Percentiles rank a stretch among this genome's conserved stretches.
phyloP scores from a whole-genome alignment of 371 early-diverging fungal species.

The Mortierella sp. region DNA sequence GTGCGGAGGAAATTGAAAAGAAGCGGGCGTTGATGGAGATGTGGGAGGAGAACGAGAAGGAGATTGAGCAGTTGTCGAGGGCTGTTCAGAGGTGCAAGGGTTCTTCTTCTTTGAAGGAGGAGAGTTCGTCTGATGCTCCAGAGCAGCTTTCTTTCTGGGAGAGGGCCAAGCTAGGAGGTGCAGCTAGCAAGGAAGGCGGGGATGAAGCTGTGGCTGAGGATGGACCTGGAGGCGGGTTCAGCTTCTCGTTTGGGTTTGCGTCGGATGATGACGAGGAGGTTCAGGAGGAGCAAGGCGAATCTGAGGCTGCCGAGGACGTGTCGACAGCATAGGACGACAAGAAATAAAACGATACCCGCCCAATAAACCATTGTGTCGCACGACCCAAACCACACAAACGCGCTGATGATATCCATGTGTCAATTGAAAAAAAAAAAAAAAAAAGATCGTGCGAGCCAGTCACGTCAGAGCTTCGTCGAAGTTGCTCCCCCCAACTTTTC shows the following conservation, averaged over 20 bases:
- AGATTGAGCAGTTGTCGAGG: constrained; percentile 31
- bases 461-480: neutral
- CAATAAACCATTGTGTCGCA: too few species aligned
- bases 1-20: constrained; percentile 21
- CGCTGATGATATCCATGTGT: neutral
- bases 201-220: neutral
- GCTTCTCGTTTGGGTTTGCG: constrained; percentile 48
- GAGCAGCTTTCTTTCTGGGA: constrained; percentile 52
- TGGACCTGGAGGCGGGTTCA: constrained; percentile 21
- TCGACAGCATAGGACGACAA: neutral
- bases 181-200: neutral
- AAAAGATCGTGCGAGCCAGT: constrained; percentile 3
- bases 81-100: constrained; percentile 18
- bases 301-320: neutral
- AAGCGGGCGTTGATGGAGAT: constrained; percentile 16
- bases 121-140: neutral
- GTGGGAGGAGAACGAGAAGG: constrained; percentile 33
- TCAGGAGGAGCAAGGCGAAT: constrained; percentile 1
- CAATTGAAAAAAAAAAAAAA: neutral
- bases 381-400: neutral
- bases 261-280: constrained; percentile 33
- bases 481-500: neutral
- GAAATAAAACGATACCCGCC: neutral
- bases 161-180: constrained; percentile 38
- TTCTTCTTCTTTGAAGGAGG: neutral